phyloP scores from a whole-genome alignment of 768 basidiomycete species.

The Lactifluus piperatus region DNA sequence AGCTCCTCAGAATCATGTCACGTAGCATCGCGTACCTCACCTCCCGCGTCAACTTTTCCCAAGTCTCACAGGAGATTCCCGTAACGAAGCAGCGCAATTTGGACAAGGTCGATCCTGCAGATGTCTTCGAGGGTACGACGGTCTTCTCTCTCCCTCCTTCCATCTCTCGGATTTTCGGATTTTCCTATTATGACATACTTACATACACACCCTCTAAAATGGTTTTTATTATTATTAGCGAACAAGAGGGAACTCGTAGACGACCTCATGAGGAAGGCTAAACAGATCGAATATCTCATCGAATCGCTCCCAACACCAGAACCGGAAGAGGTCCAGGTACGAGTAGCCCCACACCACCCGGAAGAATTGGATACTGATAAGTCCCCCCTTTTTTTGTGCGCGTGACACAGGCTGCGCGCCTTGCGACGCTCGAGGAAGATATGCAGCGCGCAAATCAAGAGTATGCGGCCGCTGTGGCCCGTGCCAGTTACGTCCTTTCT shows the following conservation, averaged over 20 bases:
- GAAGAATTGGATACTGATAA: not conserved
- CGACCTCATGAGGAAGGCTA: conserved; percentile 79
- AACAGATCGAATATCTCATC: conserved; percentile 82
- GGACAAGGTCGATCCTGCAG: conserved; percentile 63
- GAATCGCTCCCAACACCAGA: conserved; percentile 72
- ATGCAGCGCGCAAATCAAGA: conserved; percentile 68
- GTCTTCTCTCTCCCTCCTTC: too few relatives aligned
- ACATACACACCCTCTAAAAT: too few relatives aligned
- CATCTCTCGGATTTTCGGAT: too few relatives aligned
- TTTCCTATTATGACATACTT: too few relatives aligned
- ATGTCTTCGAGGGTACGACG: conserved; percentile 61
- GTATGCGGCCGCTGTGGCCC: conserved; percentile 60
- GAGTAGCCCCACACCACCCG: conserved; percentile 5
- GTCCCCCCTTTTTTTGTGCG: not conserved
- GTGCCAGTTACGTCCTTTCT: conserved; percentile 46
- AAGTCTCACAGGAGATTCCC: conserved; percentile 74
- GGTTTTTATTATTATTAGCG: conserved; percentile 34
- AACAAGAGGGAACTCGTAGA: conserved; percentile 79
- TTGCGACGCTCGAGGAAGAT: conserved; percentile 58
- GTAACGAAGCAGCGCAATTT: conserved; percentile 70
- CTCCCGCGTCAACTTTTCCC: conserved; percentile 63
- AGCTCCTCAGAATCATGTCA: conserved; percentile 88
- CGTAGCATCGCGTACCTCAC: conserved; percentile 75
- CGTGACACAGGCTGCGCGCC: conserved; percentile 47
- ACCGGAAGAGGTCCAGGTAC: conserved; percentile 66